phyloP scores from a whole-genome alignment of 2,329 filamentous ascomycete genomes.

The Trichoderma sp. region DNA sequence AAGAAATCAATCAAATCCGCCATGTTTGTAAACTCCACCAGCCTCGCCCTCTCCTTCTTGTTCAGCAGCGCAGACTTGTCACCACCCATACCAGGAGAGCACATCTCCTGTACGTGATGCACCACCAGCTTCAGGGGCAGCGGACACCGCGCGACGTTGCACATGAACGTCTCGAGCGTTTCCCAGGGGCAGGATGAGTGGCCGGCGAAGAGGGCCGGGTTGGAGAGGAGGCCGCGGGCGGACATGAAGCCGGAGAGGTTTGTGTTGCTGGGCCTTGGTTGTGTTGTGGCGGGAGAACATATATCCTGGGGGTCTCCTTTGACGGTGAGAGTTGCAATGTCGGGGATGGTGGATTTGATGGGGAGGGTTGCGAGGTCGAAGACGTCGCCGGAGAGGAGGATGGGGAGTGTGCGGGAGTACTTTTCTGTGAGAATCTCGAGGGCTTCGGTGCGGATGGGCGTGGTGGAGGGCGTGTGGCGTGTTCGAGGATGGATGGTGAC shows the following conservation, averaged over 20 bases:
- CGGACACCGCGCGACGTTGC: conserved; percentile 58
- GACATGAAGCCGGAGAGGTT: conserved; percentile 69
- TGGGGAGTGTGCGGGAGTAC: conserved; percentile 59
- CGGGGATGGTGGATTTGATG: conserved; percentile 42
- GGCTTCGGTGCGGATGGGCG: conserved; percentile 64
- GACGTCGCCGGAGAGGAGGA: conserved; percentile 71
- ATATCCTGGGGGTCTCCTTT: conserved; percentile 29
- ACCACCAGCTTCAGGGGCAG: conserved; percentile 66
- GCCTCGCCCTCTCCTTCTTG: conserved; percentile 57
- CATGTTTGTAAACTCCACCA: conserved; percentile 57
- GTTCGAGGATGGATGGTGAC: conserved; percentile 72
- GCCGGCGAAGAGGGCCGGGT: conserved; percentile 68
- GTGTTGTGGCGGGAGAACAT: background rate
- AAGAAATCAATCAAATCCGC: conserved; percentile 64
- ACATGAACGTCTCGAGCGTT: conserved; percentile 66
- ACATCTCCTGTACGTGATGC: conserved; percentile 72
- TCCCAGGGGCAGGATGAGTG: conserved; percentile 62
- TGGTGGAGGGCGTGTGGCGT: conserved; percentile 61
- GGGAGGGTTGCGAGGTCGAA: conserved; percentile 60
- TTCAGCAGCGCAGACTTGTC: conserved; percentile 57
- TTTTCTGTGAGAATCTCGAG: conserved; percentile 59
- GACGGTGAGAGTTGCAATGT: conserved; percentile 40
- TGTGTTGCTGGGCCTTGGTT: conserved; percentile 46
- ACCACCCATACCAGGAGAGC: conserved; percentile 57
- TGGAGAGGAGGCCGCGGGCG: conserved; percentile 67